Percentiles rank a stretch among this genome's conserved stretches.
Evolutionary conservation across 139 green algal species (phyloP).

Genomic region (Micromonas commoda): DNA sequence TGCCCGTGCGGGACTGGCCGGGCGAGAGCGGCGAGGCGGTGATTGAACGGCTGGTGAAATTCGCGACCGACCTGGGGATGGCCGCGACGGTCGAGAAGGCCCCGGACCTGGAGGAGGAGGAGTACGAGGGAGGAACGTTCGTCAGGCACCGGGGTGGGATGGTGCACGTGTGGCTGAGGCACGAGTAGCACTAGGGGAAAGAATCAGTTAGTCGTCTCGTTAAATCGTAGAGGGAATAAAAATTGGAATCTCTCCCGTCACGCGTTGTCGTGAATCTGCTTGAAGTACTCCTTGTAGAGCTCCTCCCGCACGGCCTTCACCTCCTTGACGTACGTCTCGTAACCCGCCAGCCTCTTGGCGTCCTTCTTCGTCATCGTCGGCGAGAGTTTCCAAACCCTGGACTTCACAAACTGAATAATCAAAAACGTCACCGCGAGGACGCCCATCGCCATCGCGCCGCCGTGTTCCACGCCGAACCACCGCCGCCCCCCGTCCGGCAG

Average conservation of each 20-base stretch:
- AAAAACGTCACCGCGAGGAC: not conserved
- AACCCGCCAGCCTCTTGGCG: slow-evolving; percentile 1
- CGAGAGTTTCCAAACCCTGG: slow-evolving; percentile 13
- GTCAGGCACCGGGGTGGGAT: not conserved
- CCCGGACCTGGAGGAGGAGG: not conserved
- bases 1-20: not conserved
- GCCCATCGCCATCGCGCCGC: slow-evolving; percentile 7
- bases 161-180: not conserved
- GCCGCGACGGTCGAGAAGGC: not conserved
- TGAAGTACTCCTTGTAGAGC: slow-evolving; percentile 29
- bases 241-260: not conserved
- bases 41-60: not conserved
- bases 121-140: not conserved
- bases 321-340: slow-evolving; percentile 10
- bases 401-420: slow-evolving; percentile 8
- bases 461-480: slow-evolving; percentile 9
- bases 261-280: not conserved
- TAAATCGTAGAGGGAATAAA: not conserved
- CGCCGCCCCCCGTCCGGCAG: slow-evolving; percentile 1
- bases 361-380: slow-evolving; percentile 30
- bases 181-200: not conserved
- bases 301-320: slow-evolving; percentile 1
- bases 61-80: not conserved
- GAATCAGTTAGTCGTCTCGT: not conserved
- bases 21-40: not conserved